These are phyloP conservation scores for Synchytrium microbalum DNA, from an alignment of 371 early-diverging fungal genomes.

Conservation along the genomic window DNA sequence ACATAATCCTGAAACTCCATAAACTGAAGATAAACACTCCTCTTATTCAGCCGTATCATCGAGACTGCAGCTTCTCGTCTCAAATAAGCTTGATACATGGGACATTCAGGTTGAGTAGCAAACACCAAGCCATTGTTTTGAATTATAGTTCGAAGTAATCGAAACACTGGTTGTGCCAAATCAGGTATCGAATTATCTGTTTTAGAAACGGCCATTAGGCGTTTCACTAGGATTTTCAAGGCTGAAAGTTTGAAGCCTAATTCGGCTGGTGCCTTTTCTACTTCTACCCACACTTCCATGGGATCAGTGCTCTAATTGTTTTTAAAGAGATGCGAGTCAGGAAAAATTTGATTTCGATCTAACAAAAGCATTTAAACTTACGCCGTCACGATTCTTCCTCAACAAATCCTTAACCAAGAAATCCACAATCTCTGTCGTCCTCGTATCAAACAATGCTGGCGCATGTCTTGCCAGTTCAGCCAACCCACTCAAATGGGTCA, in stretches of 20 bases:
- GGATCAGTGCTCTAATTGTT: too few species aligned
- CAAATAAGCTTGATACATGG: neutral
- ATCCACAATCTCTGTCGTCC: conserved; percentile 36
- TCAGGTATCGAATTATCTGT: neutral
- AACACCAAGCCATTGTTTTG: neutral
- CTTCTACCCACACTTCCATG: neutral
- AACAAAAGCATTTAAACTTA: neutral
- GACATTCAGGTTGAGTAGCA: neutral
- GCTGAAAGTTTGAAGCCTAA: conserved; percentile 15
- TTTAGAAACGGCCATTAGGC: conserved; percentile 11
- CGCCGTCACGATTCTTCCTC: neutral
- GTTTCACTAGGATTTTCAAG: conserved; percentile 48
- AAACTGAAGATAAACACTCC: neutral
- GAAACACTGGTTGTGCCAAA: neutral
- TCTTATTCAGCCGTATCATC: neutral
- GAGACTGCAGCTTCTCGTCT: neutral
- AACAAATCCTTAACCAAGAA: conserved; percentile 56
- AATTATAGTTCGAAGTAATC: neutral
- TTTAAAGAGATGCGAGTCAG: too few species aligned
- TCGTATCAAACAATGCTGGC: conserved; percentile 28
- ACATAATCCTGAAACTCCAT: neutral
- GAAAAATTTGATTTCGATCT: neutral
- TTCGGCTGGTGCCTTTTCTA: neutral
- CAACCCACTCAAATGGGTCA: conserved; percentile 42
- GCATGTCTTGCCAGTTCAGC: conserved; percentile 51